Conservation (phyloP, 495 filamentous ascomycete species). For the Hyphodiscus hymeniophilus region DNA sequence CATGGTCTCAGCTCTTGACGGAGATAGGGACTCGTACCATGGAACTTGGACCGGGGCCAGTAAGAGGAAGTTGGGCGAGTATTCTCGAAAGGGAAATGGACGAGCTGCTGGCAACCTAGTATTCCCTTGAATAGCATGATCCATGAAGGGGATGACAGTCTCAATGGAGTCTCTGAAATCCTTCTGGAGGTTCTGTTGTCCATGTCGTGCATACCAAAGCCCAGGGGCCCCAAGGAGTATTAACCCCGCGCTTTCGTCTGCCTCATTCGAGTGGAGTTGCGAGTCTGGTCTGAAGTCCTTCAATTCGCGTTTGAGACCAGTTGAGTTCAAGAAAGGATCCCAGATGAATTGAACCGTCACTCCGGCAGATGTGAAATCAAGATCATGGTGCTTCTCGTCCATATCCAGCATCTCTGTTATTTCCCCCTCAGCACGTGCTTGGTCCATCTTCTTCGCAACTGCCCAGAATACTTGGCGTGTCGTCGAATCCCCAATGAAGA, state of each 20-base stretch:
- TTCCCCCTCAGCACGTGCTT: slow-evolving; percentile 25
- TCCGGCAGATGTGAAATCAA: slow-evolving; percentile 31
- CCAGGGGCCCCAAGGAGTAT: slow-evolving; percentile 43
- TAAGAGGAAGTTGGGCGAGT: slow-evolving; percentile 32
- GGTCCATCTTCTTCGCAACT: slow-evolving; percentile 39
- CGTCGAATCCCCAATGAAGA: slow-evolving; percentile 53
- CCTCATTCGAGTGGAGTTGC: background rate
- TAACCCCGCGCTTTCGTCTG: slow-evolving; percentile 23
- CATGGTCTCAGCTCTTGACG: slow-evolving; percentile 37
- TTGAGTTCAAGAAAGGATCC: slow-evolving; percentile 56
- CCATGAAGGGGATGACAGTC: slow-evolving; percentile 29
- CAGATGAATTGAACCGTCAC: slow-evolving; percentile 46
- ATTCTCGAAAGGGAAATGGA: background rate
- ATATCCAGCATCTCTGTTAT: slow-evolving; percentile 17
- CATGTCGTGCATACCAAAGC: slow-evolving; percentile 48
- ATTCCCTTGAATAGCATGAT: slow-evolving; percentile 11
- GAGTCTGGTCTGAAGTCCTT: slow-evolving; percentile 20
- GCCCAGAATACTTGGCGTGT: slow-evolving; percentile 54
- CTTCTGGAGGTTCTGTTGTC: slow-evolving; percentile 34
- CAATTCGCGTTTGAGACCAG: slow-evolving; percentile 34
- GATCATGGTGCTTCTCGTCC: slow-evolving; percentile 35
- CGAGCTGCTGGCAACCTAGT: background rate
- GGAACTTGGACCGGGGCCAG: slow-evolving; percentile 49
- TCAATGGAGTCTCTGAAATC: slow-evolving; percentile 40
- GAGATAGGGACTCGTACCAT: slow-evolving; percentile 39